These are phyloP conservation scores for Wickerhamomyces strasburgensis DNA, from an alignment of 805 yeast genomes.

Conservation along the genomic window DNA sequence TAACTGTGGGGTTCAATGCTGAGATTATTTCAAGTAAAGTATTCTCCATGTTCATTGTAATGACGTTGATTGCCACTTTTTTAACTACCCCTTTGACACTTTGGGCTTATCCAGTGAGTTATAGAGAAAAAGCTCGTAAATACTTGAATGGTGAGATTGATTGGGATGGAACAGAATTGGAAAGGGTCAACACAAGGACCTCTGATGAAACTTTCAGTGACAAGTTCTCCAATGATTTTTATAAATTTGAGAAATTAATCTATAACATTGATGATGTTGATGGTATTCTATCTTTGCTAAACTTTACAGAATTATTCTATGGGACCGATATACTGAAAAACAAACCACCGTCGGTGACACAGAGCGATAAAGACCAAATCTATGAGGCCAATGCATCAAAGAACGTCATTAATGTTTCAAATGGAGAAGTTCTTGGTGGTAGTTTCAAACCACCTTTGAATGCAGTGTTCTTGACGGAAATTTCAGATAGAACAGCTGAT, in stretches of 20 bases:
- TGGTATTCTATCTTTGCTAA: slow-evolving; percentile 20
- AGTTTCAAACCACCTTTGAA: slow-evolving; percentile 31
- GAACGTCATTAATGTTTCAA: too few species aligned
- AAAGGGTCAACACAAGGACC: slow-evolving; percentile 5
- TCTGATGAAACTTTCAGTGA: slow-evolving; percentile 10
- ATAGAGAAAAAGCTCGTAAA: slow-evolving; percentile 45
- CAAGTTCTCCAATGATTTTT: slow-evolving; percentile 5
- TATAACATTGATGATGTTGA: slow-evolving; percentile 23
- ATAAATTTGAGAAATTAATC: slow-evolving; percentile 16
- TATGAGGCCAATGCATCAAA: too few species aligned
- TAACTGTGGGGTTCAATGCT: slow-evolving; percentile 69
- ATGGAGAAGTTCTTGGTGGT: too few species aligned
- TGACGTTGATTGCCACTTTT: slow-evolving; percentile 77
- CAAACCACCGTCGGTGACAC: slow-evolving; percentile 4
- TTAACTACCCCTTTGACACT: slow-evolving; percentile 73
- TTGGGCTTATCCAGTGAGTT: slow-evolving; percentile 54
- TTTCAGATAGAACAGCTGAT: slow-evolving; percentile 67
- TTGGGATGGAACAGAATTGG: slow-evolving; percentile 27
- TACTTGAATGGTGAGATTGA: slow-evolving; percentile 26
- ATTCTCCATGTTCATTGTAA: slow-evolving; percentile 75
- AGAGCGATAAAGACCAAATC: too few species aligned
- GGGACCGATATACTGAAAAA: slow-evolving; percentile 23
- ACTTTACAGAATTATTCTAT: slow-evolving; percentile 21
- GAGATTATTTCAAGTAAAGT: slow-evolving; percentile 59
- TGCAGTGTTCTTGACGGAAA: slow-evolving; percentile 52